phyloP scores from a whole-genome alignment of 345 rosid species.

The Camelina neglecta region DNA sequence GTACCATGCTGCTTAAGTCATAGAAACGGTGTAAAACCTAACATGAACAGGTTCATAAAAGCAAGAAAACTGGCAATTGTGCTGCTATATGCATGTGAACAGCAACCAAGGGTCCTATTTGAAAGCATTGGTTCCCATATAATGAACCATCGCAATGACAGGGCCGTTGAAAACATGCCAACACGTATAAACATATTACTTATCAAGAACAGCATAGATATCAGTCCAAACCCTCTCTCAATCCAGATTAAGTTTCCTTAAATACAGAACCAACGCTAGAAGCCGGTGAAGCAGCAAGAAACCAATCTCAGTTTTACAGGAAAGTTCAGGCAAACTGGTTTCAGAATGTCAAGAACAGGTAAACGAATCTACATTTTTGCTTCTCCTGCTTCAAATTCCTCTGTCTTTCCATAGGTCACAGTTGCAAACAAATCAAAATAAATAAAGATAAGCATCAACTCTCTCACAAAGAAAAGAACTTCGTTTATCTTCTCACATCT shows the following conservation, averaged over 20 bases:
- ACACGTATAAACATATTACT: background rate
- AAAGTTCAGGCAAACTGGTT: background rate
- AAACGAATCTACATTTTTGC: background rate
- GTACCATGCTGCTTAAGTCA: background rate
- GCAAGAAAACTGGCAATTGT: background rate
- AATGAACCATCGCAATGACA: background rate
- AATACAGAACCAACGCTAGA: conserved; percentile 17
- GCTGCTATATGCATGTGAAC: conserved; percentile 1
- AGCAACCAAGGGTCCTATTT: background rate
- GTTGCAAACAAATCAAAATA: background rate
- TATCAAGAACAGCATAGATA: background rate
- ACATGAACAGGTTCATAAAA: background rate
- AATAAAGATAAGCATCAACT: background rate
- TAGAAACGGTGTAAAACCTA: background rate
- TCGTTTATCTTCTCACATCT: background rate
- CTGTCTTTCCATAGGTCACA: background rate
- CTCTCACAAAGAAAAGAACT: background rate
- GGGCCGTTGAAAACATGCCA: conserved; percentile 3
- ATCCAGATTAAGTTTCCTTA: background rate
- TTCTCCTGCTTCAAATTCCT: background rate
- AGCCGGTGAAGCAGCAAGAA: conserved; percentile 22
- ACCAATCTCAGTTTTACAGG: background rate
- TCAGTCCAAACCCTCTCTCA: background rate
- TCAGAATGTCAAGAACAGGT: background rate
- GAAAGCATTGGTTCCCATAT: background rate